Evolutionary conservation across 2,329 filamentous ascomycete genomes (phyloP), one percentile per base, ranked within the genome.

Genomic region (Fonsecaea pugnacius): DNA sequence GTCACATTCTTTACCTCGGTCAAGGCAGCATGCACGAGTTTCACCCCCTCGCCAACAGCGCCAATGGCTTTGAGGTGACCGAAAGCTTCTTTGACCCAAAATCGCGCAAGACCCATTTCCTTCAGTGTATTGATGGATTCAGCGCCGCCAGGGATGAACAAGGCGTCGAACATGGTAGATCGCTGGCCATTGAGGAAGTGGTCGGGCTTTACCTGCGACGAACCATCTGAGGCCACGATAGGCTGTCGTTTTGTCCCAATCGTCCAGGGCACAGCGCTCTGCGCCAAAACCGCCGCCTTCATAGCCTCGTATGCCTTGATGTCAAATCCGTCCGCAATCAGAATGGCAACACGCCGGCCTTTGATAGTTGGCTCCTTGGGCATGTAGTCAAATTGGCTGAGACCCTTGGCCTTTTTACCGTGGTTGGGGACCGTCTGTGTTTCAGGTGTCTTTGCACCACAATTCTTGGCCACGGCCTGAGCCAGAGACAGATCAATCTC

Each of bases 131-230:
- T 78, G 51, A 90, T 78, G 0, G 87, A 81, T 0, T 82, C 78
- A 1, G 89, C 90, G 1, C 91, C 91, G 1, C 90, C 90, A 0
- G 91, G 91, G 2, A 96, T 79, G 72, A 92, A 92, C 32, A 93
- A 73, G 0, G 90, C 88, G 73, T 95, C 91, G 68, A 94, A 94
- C 82, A 95, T 87, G 38, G 88, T 78, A 4, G 88, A 91, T 16
- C 91, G 85, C 84, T 90, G 87, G 0, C 90, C 91, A 70, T 93
- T 89, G 56, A 94, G 85, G 73, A 93, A 89, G 73, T 95, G 90
- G 70, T 92, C 89, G 0, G 91, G 88, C 27, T 84, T 77, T 4
- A 86, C 86, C 61, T 83, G 83, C 43, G 80, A 62, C 77, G 2
- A 76, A 74, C 68, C 68, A 56, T 68, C 61, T 4, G 68, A 58